A percentile compares a stretch with the other conserved stretches of the same genome.
These are phyloP conservation scores for Triangularia verruculosa DNA, from an alignment of 2,329 filamentous ascomycete genomes.

Conservation along the genomic window DNA sequence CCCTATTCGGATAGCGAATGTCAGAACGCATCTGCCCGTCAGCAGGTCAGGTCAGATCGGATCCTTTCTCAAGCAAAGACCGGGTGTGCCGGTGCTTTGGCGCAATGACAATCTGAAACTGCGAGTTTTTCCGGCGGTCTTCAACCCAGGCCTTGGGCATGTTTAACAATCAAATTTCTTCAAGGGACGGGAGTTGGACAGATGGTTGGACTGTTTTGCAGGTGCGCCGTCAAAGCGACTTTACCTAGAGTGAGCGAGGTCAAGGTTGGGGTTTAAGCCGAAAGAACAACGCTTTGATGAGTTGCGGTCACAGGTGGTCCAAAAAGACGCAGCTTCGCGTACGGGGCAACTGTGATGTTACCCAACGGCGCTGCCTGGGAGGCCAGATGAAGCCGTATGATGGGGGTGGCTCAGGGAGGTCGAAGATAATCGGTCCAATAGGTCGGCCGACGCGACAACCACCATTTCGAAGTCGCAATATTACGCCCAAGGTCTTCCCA, in stretches of 20 bases:
- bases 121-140: not conserved
- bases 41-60: conserved; percentile 1
- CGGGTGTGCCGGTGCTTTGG: not conserved
- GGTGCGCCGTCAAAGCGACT: not conserved
- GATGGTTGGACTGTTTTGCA: not conserved
- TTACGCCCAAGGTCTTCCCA: no score
- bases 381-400: not conserved
- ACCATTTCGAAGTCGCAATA: no score
- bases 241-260: not conserved
- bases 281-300: not conserved
- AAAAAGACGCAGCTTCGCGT: not conserved
- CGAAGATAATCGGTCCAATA: no score
- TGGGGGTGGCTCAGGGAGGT: no score
- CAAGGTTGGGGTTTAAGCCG: not conserved
- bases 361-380: not conserved
- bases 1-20: not conserved
- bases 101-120: not conserved
- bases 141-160: not conserved
- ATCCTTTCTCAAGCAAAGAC: not conserved
- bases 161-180: not conserved
- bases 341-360: not conserved
- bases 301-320: not conserved
- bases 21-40: not conserved
- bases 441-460: no score
- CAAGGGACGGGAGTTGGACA: not conserved